These are phyloP conservation scores for Botrytis deweyae DNA, from an alignment of 2,329 filamentous ascomycete genomes.

Conservation along the genomic window DNA sequence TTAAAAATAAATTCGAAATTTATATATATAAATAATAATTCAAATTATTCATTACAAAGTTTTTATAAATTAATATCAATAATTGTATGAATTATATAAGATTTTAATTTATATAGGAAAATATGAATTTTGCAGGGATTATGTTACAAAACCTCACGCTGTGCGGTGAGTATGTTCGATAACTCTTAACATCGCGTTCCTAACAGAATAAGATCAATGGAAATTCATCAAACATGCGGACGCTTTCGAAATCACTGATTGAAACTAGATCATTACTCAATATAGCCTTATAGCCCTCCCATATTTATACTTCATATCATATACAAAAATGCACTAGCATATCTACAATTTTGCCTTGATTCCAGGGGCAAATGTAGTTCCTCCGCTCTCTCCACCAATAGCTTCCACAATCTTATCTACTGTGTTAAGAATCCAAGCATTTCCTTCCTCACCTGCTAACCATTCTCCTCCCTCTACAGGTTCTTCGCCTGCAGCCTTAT, in stretches of 20 bases:
- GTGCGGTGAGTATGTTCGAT: too few relatives aligned
- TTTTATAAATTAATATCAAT: too few relatives aligned
- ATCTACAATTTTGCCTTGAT: slow-evolving; percentile 20
- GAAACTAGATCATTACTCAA: not conserved
- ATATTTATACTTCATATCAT: not conserved
- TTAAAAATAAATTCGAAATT: too few relatives aligned
- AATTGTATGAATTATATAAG: too few relatives aligned
- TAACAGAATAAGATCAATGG: too few relatives aligned
- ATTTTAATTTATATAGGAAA: too few relatives aligned
- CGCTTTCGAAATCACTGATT: not conserved
- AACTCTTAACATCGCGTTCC: too few relatives aligned
- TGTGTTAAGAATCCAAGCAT: slow-evolving; percentile 59
- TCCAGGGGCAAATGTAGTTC: slow-evolving; percentile 52
- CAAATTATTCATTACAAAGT: too few relatives aligned
- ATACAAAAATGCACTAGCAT: not conserved
- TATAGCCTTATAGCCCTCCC: not conserved
- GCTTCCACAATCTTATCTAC: slow-evolving; percentile 60
- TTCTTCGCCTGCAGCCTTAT: slow-evolving; percentile 47
- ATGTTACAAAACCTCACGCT: too few relatives aligned
- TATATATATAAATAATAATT: too few relatives aligned
- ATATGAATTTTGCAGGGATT: too few relatives aligned
- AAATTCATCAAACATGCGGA: not conserved
- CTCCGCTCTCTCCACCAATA: slow-evolving; percentile 45
- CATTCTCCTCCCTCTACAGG: slow-evolving; percentile 54
- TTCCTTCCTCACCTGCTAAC: slow-evolving; percentile 65